Evolutionary conservation across 352 stramenopile genomes (phyloP), one percentile per base, ranked within the genome.

Genomic region (Phytophthora colocasiae): DNA sequence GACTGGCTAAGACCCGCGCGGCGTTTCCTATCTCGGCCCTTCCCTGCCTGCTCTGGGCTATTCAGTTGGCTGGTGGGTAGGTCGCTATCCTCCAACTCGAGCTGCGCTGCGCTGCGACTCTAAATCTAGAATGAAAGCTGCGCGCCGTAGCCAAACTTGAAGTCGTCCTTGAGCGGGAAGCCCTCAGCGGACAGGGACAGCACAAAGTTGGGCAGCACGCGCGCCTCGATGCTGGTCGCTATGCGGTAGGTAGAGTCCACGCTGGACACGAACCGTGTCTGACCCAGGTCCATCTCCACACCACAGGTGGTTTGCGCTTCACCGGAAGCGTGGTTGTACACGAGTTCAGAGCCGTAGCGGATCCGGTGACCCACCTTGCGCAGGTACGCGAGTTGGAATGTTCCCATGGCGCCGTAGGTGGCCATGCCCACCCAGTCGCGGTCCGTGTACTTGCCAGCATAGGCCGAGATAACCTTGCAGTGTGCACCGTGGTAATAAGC

Each of bases 141-240:
- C 58, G 88, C 86, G 62, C 89, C 89, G 68, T 97, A 97, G 71
- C 89, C 89, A 82, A 97, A 96, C 75, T 95, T 95, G 75, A 96
- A 93, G 61, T 94, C 89, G 69, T 96, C 87, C 77, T 95, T 95
- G 47, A 85, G 79, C 32, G 89, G 89, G 63, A 87, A 94, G 48
- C 83, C 87, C 65, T 96, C 89, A 52, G 87, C 87, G 36, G 89
- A 93, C 40, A 97, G 78, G 51, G 89, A 83, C 40, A 97, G 75
- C 74, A 88, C 77, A 50, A 97, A 93, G 78, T 94, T 93, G 46
- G 87, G 89, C 69, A 95, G 76, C 74, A 97, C 84, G 52, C 84
- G 88, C 45, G 88, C 78, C 73, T 94, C 83, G 56, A 97, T 80
- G 72, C 83, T 91, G 47, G 87, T 92, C 43, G 87, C 87, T 48